A percentile compares a stretch with the other conserved stretches of the same genome.
Evolutionary conservation across 2,329 filamentous ascomycete genomes (phyloP).

Genomic region (Cercospora zeae-maydis): DNA sequence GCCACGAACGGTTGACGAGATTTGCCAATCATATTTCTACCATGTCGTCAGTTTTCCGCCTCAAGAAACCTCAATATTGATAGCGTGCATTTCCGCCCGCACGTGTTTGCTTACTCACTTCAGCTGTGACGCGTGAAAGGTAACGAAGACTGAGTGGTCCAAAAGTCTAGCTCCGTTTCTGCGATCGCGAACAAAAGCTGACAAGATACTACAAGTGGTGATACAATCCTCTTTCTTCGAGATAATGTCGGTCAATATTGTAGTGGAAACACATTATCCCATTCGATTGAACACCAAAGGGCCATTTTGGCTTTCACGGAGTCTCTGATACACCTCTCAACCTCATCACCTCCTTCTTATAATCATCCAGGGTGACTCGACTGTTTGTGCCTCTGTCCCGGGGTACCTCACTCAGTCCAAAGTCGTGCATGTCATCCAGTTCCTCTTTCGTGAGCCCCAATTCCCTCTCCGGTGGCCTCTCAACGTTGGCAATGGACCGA

Average conservation of each 20-base stretch:
- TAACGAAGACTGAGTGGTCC: too few relatives aligned
- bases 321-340: background rate
- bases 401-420: conserved; percentile 10
- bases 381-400: background rate
- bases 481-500: conserved; percentile 26
- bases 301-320: too few relatives aligned
- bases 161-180: too few relatives aligned
- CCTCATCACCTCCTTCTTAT: background rate
- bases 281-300: too few relatives aligned
- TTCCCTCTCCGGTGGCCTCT: conserved; percentile 21
- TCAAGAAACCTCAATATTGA: background rate
- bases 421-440: conserved; percentile 3
- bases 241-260: too few relatives aligned
- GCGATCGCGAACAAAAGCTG: too few relatives aligned
- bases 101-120: too few relatives aligned
- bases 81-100: background rate
- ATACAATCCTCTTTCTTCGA: too few relatives aligned
- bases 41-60: background rate
- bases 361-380: background rate
- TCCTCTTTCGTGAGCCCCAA: conserved; percentile 13
- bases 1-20: background rate
- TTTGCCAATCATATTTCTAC: background rate
- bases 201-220: too few relatives aligned
- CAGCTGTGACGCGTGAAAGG: too few relatives aligned
- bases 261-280: too few relatives aligned